Evolutionary conservation across 129 eudicot species (phyloP).

Genomic region (Dittrichia graveolens): DNA sequence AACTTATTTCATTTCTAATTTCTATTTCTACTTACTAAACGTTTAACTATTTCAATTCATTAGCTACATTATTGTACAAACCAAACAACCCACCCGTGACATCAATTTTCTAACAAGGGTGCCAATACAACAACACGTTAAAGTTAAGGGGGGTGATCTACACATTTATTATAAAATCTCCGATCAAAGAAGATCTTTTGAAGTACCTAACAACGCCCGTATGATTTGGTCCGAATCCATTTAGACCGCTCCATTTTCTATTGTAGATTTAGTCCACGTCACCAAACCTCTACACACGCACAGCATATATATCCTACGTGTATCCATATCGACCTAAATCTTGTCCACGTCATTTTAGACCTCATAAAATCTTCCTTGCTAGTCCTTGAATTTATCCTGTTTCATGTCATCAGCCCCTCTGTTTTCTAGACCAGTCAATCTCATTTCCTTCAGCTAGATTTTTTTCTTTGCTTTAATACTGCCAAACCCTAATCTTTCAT

Average conservation of each 20-base stretch:
- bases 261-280: constrained; percentile 40
- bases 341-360: constrained; percentile 41
- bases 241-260: constrained; percentile 34
- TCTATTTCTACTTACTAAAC: no score
- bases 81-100: no score
- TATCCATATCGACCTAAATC: constrained; percentile 16
- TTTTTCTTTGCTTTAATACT: constrained; percentile 1
- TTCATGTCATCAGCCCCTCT: constrained; percentile 30
- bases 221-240: constrained; percentile 21
- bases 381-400: constrained; percentile 23
- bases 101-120: background rate
- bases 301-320: constrained; percentile 29
- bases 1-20: no score
- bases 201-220: constrained; percentile 15
- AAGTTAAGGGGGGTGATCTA: constrained; percentile 21
- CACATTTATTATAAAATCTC: background rate
- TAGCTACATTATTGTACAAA: no score
- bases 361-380: constrained; percentile 13
- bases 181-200: constrained; percentile 20
- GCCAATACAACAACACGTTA: background rate
- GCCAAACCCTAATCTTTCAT: constrained; percentile 27
- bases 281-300: constrained; percentile 14
- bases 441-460: constrained; percentile 21
- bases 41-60: no score
- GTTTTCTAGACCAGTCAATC: constrained; percentile 37